Conservation (phyloP, 2,329 filamentous ascomycete genomes). For the Aureobasidium sp. region DNA sequence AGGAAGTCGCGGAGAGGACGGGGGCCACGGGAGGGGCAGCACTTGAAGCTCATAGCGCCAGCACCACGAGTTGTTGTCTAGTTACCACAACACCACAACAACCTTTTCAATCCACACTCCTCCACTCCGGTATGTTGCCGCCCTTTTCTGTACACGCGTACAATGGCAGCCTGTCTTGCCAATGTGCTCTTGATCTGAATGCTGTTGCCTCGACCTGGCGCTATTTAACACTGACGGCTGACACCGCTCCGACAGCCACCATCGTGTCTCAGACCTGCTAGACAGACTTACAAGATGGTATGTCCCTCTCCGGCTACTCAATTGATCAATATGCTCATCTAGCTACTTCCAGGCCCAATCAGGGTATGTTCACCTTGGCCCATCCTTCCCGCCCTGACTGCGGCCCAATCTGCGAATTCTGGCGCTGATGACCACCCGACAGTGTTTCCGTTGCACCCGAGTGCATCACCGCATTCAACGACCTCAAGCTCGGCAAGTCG, state of each 20-base stretch:
- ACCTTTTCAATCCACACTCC: neutral
- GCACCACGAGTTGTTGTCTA: neutral
- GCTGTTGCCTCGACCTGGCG: constrained; percentile 2
- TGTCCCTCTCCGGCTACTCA: neutral
- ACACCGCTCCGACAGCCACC: constrained; percentile 9
- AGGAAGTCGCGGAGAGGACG: constrained; percentile 2
- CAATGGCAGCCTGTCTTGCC: neutral
- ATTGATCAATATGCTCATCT: neutral
- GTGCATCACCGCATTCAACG: constrained; percentile 64
- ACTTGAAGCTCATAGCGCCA: neutral
- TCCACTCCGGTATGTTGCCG: neutral
- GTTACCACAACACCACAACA: constrained; percentile 3
- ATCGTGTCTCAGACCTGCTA: constrained; percentile 1
- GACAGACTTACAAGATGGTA: constrained; percentile 15
- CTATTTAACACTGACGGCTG: constrained; percentile 9
- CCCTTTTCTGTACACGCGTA: neutral
- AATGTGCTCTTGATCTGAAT: neutral
- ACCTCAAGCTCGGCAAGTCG: constrained; percentile 74
- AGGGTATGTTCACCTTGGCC: constrained; percentile 31
- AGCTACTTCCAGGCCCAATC: constrained; percentile 32
- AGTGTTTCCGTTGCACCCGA: constrained; percentile 68
- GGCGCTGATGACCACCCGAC: constrained; percentile 18
- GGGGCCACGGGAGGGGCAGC: constrained; percentile 4
- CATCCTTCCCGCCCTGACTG: constrained; percentile 12
- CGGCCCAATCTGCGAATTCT: constrained; percentile 3